phyloP scores from a whole-genome alignment of 768 basidiomycete species.

The Tricholoma saponaceum region DNA sequence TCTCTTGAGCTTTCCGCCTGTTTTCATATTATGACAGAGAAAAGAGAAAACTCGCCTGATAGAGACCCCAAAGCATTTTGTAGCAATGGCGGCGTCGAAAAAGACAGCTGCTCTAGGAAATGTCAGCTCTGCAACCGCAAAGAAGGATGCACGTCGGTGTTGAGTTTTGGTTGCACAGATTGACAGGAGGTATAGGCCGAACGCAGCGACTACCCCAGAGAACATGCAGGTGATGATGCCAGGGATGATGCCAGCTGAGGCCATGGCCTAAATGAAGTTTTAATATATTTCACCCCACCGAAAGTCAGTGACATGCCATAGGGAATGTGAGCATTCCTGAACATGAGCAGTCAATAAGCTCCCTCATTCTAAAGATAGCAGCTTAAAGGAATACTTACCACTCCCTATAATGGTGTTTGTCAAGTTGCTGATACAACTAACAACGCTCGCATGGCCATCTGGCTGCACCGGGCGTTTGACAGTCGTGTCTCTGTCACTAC shows the following conservation, averaged over 20 bases:
- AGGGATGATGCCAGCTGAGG: constrained; percentile 85
- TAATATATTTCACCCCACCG: constrained; percentile 3
- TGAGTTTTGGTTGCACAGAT: constrained; percentile 75
- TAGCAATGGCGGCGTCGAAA: constrained; percentile 92
- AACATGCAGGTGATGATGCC: constrained; percentile 86
- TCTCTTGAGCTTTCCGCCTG: neutral
- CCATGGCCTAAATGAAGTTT: constrained; percentile 64
- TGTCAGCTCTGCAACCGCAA: constrained; percentile 77
- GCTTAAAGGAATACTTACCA: constrained; percentile 42
- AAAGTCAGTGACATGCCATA: constrained; percentile 43
- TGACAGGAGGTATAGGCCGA: constrained; percentile 88
- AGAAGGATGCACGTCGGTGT: constrained; percentile 78
- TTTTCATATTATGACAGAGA: neutral
- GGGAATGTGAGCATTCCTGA: constrained; percentile 88
- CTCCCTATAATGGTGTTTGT: constrained; percentile 92
- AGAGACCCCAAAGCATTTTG: constrained; percentile 96
- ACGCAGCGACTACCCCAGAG: constrained; percentile 70
- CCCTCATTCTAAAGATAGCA: neutral
- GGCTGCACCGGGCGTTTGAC: constrained; percentile 17
- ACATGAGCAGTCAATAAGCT: constrained; percentile 1
- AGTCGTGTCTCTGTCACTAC: constrained; percentile 29
- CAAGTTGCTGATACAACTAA: constrained; percentile 74
- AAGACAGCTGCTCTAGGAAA: constrained; percentile 85
- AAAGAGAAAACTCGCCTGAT: constrained; percentile 56
- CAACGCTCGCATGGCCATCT: constrained; percentile 68